These are phyloP conservation scores for Corymbia maculata DNA, from an alignment of 345 rosid species.

Conservation along the genomic window DNA sequence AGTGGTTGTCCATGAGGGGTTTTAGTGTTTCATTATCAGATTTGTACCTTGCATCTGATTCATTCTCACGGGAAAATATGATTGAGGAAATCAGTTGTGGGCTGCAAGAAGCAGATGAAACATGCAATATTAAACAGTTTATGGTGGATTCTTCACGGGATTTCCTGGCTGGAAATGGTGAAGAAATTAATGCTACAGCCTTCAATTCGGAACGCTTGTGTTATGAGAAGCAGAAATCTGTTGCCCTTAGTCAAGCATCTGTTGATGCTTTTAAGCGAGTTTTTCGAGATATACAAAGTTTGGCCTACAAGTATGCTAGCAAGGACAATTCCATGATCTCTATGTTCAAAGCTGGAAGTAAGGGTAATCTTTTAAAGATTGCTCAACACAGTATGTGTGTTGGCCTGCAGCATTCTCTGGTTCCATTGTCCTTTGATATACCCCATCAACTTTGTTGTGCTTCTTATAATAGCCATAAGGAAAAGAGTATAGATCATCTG, in stretches of 20 bases:
- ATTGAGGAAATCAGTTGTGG: slow-evolving; percentile 56
- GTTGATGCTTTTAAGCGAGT: slow-evolving; percentile 72
- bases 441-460: slow-evolving; percentile 60
- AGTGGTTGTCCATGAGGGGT: slow-evolving; percentile 78
- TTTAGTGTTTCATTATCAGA: slow-evolving; percentile 80
- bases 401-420: slow-evolving; percentile 77
- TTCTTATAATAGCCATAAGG: slow-evolving; percentile 54
- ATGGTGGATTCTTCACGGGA: slow-evolving; percentile 60
- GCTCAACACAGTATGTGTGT: slow-evolving; percentile 89
- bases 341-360: slow-evolving; percentile 91
- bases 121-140: slow-evolving; percentile 58
- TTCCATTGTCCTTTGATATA: slow-evolving; percentile 70
- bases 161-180: slow-evolving; percentile 40
- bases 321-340: slow-evolving; percentile 57
- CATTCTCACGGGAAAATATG: slow-evolving; percentile 39
- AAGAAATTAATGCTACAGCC: slow-evolving; percentile 17
- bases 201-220: slow-evolving; percentile 33
- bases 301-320: slow-evolving; percentile 52
- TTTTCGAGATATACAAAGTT: slow-evolving; percentile 62
- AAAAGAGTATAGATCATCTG: neutral
- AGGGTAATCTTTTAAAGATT: slow-evolving; percentile 71
- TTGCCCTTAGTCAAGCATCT: slow-evolving; percentile 57
- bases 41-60: slow-evolving; percentile 51
- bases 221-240: slow-evolving; percentile 71
- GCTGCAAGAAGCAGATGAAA: slow-evolving; percentile 50